phyloP scores from a whole-genome alignment of 345 rosid species.

The Fremontodendron californicum region DNA sequence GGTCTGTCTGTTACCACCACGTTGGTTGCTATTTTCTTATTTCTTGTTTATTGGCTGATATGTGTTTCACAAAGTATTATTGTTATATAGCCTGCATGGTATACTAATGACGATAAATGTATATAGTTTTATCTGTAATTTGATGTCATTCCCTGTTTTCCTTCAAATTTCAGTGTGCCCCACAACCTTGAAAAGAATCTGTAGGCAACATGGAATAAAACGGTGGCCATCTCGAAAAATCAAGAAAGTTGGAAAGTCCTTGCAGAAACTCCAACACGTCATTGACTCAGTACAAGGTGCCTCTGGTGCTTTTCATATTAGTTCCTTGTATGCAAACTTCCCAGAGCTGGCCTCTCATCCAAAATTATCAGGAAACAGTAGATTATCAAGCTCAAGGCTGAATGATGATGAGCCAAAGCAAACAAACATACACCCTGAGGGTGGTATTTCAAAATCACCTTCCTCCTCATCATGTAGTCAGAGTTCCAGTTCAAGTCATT shows the following conservation, averaged over 20 bases:
- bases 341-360: conserved; percentile 64
- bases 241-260: conserved; percentile 85
- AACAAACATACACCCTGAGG: conserved; percentile 29
- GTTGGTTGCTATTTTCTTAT: not conserved
- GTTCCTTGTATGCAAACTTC: conserved; percentile 63
- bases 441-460: conserved; percentile 42
- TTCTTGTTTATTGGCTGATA: not conserved
- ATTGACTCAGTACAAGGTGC: conserved; percentile 77
- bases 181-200: conserved; percentile 90
- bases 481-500: conserved; percentile 72
- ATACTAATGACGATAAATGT: not conserved
- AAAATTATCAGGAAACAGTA: conserved; percentile 31
- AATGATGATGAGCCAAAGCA: conserved; percentile 25
- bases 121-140: not conserved
- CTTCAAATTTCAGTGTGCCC: conserved; percentile 76
- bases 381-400: conserved; percentile 20
- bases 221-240: conserved; percentile 96
- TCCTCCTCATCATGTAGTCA: conserved; percentile 68
- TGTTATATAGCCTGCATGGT: not conserved
- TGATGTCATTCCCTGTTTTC: conserved; percentile 14
- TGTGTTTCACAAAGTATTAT: not conserved
- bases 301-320: conserved; percentile 55
- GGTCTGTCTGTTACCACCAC: not conserved
- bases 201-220: conserved; percentile 80
- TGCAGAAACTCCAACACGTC: conserved; percentile 68